These are phyloP conservation scores for Picochlorum sp. DNA, from an alignment of 139 green algal genomes.

Conservation along the genomic window DNA sequence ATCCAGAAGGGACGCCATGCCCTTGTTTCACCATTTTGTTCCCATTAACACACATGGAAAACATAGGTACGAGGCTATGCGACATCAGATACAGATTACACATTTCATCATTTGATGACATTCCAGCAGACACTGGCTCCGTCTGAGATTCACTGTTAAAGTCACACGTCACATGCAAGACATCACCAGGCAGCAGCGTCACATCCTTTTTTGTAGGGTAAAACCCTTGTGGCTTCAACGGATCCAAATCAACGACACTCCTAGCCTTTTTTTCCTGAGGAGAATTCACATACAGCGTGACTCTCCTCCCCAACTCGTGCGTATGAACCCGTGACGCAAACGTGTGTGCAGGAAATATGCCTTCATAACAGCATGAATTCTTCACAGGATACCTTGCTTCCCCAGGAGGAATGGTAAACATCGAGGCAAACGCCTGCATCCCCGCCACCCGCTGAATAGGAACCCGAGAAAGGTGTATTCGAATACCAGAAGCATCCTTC, in stretches of 20 bases:
- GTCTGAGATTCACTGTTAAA: conserved; percentile 72
- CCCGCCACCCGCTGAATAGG: conserved; percentile 49
- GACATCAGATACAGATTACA: conserved; percentile 89
- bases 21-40: not conserved
- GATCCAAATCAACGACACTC: conserved; percentile 28
- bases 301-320: conserved; percentile 58
- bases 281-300: conserved; percentile 25
- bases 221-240: conserved; percentile 64
- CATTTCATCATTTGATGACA: conserved; percentile 67
- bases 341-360: conserved; percentile 54
- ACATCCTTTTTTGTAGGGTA: conserved; percentile 30
- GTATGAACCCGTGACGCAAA: conserved; percentile 83
- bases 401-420: conserved; percentile 57
- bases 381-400: conserved; percentile 33
- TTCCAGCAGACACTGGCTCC: conserved; percentile 7
- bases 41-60: conserved; percentile 32
- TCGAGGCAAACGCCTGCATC: conserved; percentile 54
- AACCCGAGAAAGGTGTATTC: conserved; percentile 36
- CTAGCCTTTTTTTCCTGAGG: not conserved
- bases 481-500: conserved; percentile 56
- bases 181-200: conserved; percentile 36
- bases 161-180: conserved; percentile 52
- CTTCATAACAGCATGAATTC: conserved; percentile 70
- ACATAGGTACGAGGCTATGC: conserved; percentile 31
- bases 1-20: not conserved